These are phyloP conservation scores for Coemansia sp. DNA, from an alignment of 192 early-diverging fungal genomes.

Conservation along the genomic window DNA sequence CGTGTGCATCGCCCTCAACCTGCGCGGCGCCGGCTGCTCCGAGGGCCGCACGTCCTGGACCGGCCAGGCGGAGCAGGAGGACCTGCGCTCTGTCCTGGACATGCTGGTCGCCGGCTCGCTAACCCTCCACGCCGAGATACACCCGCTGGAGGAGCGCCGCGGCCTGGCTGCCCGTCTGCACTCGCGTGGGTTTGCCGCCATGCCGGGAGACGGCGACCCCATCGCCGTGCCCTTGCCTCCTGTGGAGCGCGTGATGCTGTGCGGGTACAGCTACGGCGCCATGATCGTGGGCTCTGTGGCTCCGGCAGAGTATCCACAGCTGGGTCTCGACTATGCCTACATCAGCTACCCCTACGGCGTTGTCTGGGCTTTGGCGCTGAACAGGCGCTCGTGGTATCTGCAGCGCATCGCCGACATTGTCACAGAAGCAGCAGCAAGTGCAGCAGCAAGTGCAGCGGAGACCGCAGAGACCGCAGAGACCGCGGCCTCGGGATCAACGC, in stretches of 20 bases:
- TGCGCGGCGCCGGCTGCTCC: constrained; percentile 49
- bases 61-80: constrained; percentile 41
- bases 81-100: constrained; percentile 42
- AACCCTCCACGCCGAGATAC: constrained; percentile 25
- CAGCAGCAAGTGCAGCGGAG: constrained; percentile 9
- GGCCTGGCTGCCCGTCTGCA: constrained; percentile 32
- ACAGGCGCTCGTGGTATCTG: constrained; percentile 34
- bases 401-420: constrained; percentile 28
- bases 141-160: constrained; percentile 18
- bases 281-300: constrained; percentile 28
- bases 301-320: constrained; percentile 29
- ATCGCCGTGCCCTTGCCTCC: constrained; percentile 34
- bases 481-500: no score
- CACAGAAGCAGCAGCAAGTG: constrained; percentile 14
- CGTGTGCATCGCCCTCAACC: constrained; percentile 38
- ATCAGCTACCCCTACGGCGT: constrained; percentile 50
- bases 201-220: constrained; percentile 7
- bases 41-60: constrained; percentile 52
- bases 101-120: constrained; percentile 21
- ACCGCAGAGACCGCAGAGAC: not conserved
- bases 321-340: constrained; percentile 42
- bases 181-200: constrained; percentile 24
- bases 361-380: constrained; percentile 38
- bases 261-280: constrained; percentile 52
- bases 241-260: constrained; percentile 25